Conservation (phyloP, 768 basidiomycete genomes). For the Cystoderma amianthinum region DNA sequence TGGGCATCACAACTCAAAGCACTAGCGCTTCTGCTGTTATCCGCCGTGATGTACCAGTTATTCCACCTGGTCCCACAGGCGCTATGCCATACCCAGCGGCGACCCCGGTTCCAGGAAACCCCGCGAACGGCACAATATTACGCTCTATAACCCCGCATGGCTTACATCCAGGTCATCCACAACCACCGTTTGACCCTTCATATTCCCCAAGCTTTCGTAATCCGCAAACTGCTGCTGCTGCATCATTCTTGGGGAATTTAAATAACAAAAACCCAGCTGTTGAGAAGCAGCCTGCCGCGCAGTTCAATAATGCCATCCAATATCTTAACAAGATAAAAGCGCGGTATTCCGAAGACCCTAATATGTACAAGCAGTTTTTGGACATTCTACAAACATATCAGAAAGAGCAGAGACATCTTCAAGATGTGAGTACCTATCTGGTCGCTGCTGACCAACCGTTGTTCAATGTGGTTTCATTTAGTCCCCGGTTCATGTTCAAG, state of each 20-base stretch:
- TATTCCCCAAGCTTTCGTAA: slow-evolving; percentile 41
- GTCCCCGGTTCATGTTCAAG: slow-evolving; percentile 77
- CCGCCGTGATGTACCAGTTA: too few relatives aligned
- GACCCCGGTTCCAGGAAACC: slow-evolving; percentile 12
- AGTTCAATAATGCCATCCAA: slow-evolving; percentile 93
- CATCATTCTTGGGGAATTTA: slow-evolving; percentile 59
- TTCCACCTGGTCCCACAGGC: slow-evolving; percentile 5
- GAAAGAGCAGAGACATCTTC: slow-evolving; percentile 69
- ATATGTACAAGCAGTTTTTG: slow-evolving; percentile 86
- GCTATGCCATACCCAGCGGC: not conserved
- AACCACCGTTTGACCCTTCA: slow-evolving; percentile 27
- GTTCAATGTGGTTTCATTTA: slow-evolving; percentile 12
- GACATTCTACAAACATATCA: slow-evolving; percentile 87
- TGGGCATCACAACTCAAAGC: slow-evolving; percentile 66
- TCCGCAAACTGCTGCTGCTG: slow-evolving; percentile 50
- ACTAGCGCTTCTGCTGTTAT: slow-evolving; percentile 31
- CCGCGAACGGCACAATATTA: slow-evolving; percentile 33
- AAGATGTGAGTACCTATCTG: slow-evolving; percentile 67
- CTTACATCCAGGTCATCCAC: slow-evolving; percentile 30
- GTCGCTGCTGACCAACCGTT: not conserved
- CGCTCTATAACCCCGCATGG: slow-evolving; percentile 50
- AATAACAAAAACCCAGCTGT: slow-evolving; percentile 36
- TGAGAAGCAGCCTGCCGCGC: slow-evolving; percentile 48
- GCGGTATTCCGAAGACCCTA: slow-evolving; percentile 82
- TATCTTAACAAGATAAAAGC: slow-evolving; percentile 99